Conservation (phyloP, 129 eudicot species). For the sunflower (Helianthus annuus) region HanXRQr2.0-SUNRISE NC_035442.2:180197729-180198228, state of each 20-base stretch:
- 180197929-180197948: constrained; percentile 22
- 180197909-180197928: constrained; percentile 29
- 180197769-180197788: neutral
- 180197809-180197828: neutral
- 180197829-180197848: constrained; percentile 3
- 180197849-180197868: constrained; percentile 12
- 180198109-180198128: constrained; percentile 28
- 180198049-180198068: constrained; percentile 4
- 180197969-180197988: constrained; percentile 25
- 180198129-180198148: constrained; percentile 27
- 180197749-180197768: neutral
- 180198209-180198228: constrained; percentile 12
- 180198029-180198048: constrained; percentile 16
- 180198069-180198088: constrained; percentile 15
- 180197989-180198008: constrained; percentile 32
- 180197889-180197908: constrained; percentile 11
- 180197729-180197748: neutral
- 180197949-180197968: constrained; percentile 30
- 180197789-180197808: neutral
- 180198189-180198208: constrained; percentile 26
- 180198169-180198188: constrained; percentile 32
- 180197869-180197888: constrained; percentile 18
- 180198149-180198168: constrained; percentile 35
- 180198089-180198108: constrained; percentile 14
- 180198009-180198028: constrained; percentile 36